Evolutionary conservation across 352 stramenopile species (phyloP).

Genomic region (Phytophthora idaei): DNA sequence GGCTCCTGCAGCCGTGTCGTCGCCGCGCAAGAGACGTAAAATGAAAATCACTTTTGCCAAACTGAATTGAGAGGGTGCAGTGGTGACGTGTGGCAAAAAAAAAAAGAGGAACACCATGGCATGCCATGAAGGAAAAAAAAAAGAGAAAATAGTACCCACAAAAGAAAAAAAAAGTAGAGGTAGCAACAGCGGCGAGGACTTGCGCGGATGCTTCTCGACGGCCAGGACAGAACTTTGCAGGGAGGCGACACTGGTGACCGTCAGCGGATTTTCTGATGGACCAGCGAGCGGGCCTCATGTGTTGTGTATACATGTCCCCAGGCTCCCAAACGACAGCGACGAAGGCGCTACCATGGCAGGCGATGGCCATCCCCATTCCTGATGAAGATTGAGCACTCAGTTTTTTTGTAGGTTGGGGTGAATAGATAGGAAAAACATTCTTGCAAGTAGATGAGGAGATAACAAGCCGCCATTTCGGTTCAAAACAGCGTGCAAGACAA

Average conservation of each 20-base stretch:
- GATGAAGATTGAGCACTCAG: constrained; percentile 19
- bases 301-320: constrained; percentile 23
- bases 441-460: constrained; percentile 25
- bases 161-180: constrained; percentile 41
- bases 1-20: constrained; percentile 55
- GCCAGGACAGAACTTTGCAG: constrained; percentile 18
- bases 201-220: constrained; percentile 25
- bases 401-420: constrained; percentile 17
- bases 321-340: constrained; percentile 22
- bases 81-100: constrained; percentile 46
- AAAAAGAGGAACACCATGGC: constrained; percentile 38
- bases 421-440: constrained; percentile 49
- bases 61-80: constrained; percentile 76
- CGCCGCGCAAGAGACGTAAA: constrained; percentile 89
- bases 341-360: constrained; percentile 12
- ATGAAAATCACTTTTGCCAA: constrained; percentile 93
- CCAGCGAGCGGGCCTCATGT: constrained; percentile 18
- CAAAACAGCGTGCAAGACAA: constrained; percentile 27
- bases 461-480: constrained; percentile 3
- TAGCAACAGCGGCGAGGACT: constrained; percentile 33
- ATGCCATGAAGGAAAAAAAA: constrained; percentile 40
- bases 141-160: constrained; percentile 34
- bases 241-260: constrained; percentile 15
- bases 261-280: constrained; percentile 24
- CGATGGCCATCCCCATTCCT: constrained; percentile 12